Base-by-base conservation (phyloP, 2,329 filamentous ascomycete species). In the Penicillium hordei region DNA sequence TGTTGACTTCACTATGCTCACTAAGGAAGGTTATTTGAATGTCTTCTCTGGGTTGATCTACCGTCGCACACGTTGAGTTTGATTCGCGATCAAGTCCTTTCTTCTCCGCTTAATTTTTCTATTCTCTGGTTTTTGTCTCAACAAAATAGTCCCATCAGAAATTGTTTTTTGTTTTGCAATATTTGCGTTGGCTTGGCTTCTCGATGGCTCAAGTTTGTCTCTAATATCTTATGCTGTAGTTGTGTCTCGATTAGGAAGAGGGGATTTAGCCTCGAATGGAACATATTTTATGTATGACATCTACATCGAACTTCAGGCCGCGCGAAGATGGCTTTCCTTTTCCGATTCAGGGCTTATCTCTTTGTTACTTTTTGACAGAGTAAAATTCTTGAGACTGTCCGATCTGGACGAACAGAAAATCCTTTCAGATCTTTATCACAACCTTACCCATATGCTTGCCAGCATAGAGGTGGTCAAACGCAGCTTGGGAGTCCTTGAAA, bases 21-120 rank as follows among this genome's bases (percentile, higher is more conserved):
- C 75, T 0, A 76, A 72, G 60, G 72, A 75, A 59, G 75, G 75
- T 1, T 77, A 77, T 57, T 60, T 77, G 23, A 77, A 76, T 60
- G 73, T 77, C 6, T 74, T 77, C 58, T 70, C 72, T 9, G 72
- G 72, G 3, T 59, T 74, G 53, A 71, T 73, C 33, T 74, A 72
- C 48, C 70, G 69, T 48, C 68, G 70, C 3, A 62, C 61, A 55
- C 70, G 70, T 40, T 72, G 43, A 65, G 46, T 33, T 38, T 39
- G 23, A 19, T 46, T 43, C 4, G 27, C 4, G 17, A 17, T 29
- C 12, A 50, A 7, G 12, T 5, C 4, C 7, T 10, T n/a, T 34
- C 42, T 53, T 50, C 40, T 52, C 49, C 48, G 8, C 48, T 49
- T 38, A 27, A 42, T 52, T 17, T 31, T n/a, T 25, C 31, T 23